Evolutionary conservation across 2,329 filamentous ascomycete species (phyloP), one percentile per base, ranked within the genome.

Genomic region (Hypoxylon sp.): DNA sequence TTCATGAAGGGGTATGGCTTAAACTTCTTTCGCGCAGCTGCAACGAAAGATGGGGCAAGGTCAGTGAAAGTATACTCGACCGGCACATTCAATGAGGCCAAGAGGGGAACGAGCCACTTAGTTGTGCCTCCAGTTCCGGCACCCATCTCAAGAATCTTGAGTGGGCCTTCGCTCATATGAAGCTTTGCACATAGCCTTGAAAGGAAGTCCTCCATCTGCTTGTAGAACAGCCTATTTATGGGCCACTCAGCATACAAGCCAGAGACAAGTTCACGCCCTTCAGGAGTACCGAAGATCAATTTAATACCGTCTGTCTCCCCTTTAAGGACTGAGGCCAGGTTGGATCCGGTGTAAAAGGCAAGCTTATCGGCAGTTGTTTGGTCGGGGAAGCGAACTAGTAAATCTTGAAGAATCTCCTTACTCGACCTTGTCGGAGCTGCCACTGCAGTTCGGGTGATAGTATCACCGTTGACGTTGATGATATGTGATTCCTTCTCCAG

Each of bases 1-100:
- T 67, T 61, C 72, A 79, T 76, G 33, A 71, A 73, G 0, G 68
- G 70, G 36, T 71, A 68, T 4, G 65, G 46, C 50, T 65, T 68
- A 50, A 75, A 76, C 11, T 51, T 56, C 48, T 72, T 73, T 2
- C 73, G 69, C 1, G 75, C 76, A 0, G 67, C 64, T 1, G 71
- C 72, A 1, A 80, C 76, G 12, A 80, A 69, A 0, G 74, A 73
- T 1, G 72, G 30, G 1, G 77, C 72, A 1, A 82, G 61, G 40
- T 82, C 80, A 0, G 80, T 81, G 53, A 81, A 79, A 0, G 76
- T 79, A 62, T 82, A 82, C 42, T 74, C 70, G 22, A 79, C 71
- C 0, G 74, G 70, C 0, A 76, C 55, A 4, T 72, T 73, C 1
- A 73, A 64, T 0, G 44, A 20, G 0, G 70, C 71, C 1, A 81